phyloP scores from a whole-genome alignment of 75 land plant species.

The Cupressus sempervirens region DNA sequence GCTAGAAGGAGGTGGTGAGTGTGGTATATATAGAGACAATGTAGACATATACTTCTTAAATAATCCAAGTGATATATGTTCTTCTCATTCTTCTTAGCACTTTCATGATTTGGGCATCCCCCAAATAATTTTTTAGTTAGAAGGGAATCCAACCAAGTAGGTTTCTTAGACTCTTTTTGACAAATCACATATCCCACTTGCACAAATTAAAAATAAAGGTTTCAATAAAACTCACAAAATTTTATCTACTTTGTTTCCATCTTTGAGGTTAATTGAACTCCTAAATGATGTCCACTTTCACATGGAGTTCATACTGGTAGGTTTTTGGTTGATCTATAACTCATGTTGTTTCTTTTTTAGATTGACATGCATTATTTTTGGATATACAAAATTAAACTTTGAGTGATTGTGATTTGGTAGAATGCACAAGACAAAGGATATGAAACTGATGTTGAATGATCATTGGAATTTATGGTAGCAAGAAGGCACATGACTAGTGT shows the following conservation, averaged over 20 bases:
- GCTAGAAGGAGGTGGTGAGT: constrained; percentile 63
- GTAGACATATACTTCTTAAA: constrained; percentile 53
- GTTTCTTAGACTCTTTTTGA: constrained; percentile 1
- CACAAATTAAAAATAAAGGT: not conserved
- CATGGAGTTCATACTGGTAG: too few species aligned
- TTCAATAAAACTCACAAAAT: not conserved
- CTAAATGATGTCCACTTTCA: too few species aligned
- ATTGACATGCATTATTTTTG: too few species aligned
- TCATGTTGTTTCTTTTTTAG: too few species aligned
- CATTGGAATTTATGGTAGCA: too few species aligned
- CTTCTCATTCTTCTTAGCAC: constrained; percentile 64
- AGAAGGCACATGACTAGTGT: too few species aligned
- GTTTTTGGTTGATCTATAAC: too few species aligned
- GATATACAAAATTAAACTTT: too few species aligned
- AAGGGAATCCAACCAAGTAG: constrained; percentile 49
- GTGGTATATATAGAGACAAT: constrained; percentile 41
- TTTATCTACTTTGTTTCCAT: not conserved
- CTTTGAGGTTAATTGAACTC: not conserved
- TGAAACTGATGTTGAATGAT: too few species aligned
- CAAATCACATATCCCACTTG: constrained; percentile 5
- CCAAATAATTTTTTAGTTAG: constrained; percentile 58
- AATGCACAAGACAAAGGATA: too few species aligned
- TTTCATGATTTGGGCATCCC: constrained; percentile 44
- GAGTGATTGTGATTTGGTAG: too few species aligned
- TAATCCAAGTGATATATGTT: constrained; percentile 75